Percentiles rank a stretch among this genome's conserved stretches.
These are phyloP conservation scores for Aspergillus alliaceus DNA, from an alignment of 2,329 filamentous ascomycete genomes.

Conservation along the genomic window DNA sequence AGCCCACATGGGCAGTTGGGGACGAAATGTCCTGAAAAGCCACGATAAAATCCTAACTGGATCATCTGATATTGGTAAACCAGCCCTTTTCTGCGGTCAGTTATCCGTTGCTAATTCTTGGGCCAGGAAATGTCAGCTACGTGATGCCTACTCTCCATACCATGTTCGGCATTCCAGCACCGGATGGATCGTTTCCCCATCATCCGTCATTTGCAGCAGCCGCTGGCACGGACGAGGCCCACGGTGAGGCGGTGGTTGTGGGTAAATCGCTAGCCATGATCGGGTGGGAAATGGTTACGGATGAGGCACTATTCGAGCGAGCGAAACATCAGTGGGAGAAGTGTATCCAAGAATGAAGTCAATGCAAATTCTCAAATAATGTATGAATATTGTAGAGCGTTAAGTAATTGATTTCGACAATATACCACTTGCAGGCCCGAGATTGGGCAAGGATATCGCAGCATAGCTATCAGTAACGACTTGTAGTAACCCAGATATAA, in stretches of 20 bases:
- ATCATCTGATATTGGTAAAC: constrained; percentile 49
- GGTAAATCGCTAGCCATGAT: constrained; percentile 48
- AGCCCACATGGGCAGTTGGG: constrained; percentile 45
- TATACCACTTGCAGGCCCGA: no score
- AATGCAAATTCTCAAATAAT: no score
- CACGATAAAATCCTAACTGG: constrained; percentile 41
- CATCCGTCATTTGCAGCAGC: constrained; percentile 46
- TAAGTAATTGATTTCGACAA: no score
- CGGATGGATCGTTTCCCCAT: constrained; percentile 37
- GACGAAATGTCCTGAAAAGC: constrained; percentile 37
- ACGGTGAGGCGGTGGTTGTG: constrained; percentile 44
- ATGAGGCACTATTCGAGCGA: constrained; percentile 23
- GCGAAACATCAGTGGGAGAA: constrained; percentile 27
- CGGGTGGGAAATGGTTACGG: constrained; percentile 33
- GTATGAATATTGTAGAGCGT: no score
- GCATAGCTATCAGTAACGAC: no score
- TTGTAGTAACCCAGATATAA: no score
- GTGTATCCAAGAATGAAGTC: constrained; percentile 20
- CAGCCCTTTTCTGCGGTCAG: no score
- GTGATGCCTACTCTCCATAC: constrained; percentile 51
- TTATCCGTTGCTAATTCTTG: background rate
- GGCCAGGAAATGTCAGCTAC: constrained; percentile 51
- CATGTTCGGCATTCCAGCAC: constrained; percentile 47
- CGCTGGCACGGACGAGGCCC: constrained; percentile 44
- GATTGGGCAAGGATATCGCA: no score